Evolutionary conservation across 2,329 filamentous ascomycete species (phyloP), one percentile per base, ranked within the genome.

Genomic region (Botrytis cinerea): DNA sequence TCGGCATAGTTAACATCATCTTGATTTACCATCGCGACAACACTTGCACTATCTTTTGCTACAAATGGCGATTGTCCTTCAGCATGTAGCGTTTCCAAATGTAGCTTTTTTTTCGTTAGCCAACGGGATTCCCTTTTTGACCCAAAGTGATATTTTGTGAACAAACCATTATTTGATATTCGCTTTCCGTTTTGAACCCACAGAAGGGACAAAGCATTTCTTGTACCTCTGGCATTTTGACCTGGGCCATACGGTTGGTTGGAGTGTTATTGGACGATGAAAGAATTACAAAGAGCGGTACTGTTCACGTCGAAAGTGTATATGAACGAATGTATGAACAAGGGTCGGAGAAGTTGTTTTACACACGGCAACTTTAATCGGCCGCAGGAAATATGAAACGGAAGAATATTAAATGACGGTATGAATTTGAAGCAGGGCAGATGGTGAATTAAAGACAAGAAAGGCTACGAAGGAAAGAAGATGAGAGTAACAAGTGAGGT

Each of bases 1-100:
- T 86, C 83, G 35, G 85, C 82, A 78, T 89, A 89, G 25, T 82
- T 73, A 12, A 76, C 75, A 57, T 83, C 81, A 16, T 82, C 80
- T 51, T 80, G 77, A 63, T 75, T 73, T 59, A 76, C 74, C 22
- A 71, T 28, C 14, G 73, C 73, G 28, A 75, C 25, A 48, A 78
- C 70, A 59, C 76, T 78, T n/a, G 77, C 74, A 73, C 78, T 76
- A 20, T 80, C 80, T 73, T 76, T 79, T 35, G 76, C 75, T 45
- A 79, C 73, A 63, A 81, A 81, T 28, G 80, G 79, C 25, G 79
- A 81, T 20, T 78, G 78, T 43, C 75, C 77, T 73, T 82, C 80
- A 22, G 80, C 68, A 76, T 82, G 81, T 9, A 75, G 28, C 2
- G 77, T 79, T 71, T 81, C 80, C 75, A 82, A 76, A 63, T 81